phyloP scores from a whole-genome alignment of 805 yeast genomes.

The Sporopachydermia lactativora region DNA sequence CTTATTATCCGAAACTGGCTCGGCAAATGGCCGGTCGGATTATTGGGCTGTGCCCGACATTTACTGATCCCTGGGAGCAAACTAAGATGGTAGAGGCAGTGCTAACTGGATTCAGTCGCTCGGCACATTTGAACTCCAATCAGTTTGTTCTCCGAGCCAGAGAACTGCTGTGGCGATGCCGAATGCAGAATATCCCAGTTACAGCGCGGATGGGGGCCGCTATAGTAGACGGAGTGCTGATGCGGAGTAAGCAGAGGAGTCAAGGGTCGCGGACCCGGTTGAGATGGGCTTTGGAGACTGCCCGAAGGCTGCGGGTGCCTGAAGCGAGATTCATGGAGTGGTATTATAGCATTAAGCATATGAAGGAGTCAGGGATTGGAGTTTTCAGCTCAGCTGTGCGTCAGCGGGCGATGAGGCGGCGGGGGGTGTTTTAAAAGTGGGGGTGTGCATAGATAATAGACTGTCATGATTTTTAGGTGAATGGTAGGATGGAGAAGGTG shows the following conservation, averaged over 20 bases:
- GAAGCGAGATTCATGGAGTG: background rate
- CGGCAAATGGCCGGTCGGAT: background rate
- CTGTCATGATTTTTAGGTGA: too few relatives aligned
- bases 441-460: too few relatives aligned
- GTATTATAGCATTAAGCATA: conserved; percentile 16
- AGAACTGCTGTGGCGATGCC: background rate
- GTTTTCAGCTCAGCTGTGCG: too few relatives aligned
- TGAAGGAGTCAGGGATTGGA: conserved; percentile 7
- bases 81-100: background rate
- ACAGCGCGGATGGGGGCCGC: background rate
- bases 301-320: background rate
- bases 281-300: background rate
- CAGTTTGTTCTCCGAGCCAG: background rate
- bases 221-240: background rate
- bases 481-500: too few relatives aligned
- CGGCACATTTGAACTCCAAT: background rate
- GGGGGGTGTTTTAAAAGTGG: too few relatives aligned
- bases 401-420: too few relatives aligned
- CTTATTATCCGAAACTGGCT: background rate
- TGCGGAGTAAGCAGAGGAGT: background rate
- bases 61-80: background rate
- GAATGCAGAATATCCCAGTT: background rate
- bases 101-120: background rate
- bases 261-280: background rate
- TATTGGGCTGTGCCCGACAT: background rate